phyloP scores from a whole-genome alignment of 2,329 filamentous ascomycete species.

The Chrysoporthe austroafricana region DNA sequence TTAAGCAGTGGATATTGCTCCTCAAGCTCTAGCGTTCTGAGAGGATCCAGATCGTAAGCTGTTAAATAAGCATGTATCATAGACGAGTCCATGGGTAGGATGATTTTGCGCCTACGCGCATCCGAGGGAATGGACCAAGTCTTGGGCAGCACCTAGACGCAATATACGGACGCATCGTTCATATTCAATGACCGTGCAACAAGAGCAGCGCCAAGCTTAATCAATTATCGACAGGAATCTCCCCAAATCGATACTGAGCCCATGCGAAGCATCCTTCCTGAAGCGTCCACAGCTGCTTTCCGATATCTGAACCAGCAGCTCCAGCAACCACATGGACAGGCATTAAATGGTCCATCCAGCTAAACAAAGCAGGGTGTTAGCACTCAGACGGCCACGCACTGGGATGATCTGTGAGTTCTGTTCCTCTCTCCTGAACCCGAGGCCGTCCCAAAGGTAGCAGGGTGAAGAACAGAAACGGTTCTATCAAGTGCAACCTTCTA shows the following conservation, averaged over 20 bases:
- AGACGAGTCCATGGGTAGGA: not conserved
- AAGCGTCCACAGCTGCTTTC: conserved; percentile 26
- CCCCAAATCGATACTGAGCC: conserved; percentile 29
- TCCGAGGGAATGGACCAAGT: not conserved
- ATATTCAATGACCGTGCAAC: too few species aligned
- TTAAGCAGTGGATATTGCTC: too few species aligned
- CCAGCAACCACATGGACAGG: conserved; percentile 52
- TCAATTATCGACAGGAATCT: not conserved
- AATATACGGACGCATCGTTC: too few species aligned
- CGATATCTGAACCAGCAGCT: conserved; percentile 40
- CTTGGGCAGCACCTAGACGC: too few species aligned
- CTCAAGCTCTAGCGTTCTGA: too few species aligned
- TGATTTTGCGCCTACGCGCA: not conserved
- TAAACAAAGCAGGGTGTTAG: not conserved
- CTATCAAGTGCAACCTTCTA: not conserved
- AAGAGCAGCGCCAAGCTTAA: not conserved
- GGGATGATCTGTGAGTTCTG: not conserved
- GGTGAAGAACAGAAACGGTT: not conserved
- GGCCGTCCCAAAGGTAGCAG: not conserved
- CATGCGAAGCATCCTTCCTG: conserved; percentile 29
- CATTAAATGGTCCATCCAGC: conserved; percentile 54
- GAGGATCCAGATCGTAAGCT: not conserved
- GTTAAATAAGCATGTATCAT: not conserved
- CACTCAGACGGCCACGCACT: not conserved
- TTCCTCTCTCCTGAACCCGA: not conserved